Evolutionary conservation across 129 eudicot species (phyloP).

Genomic region (Escallonia herrerae): DNA sequence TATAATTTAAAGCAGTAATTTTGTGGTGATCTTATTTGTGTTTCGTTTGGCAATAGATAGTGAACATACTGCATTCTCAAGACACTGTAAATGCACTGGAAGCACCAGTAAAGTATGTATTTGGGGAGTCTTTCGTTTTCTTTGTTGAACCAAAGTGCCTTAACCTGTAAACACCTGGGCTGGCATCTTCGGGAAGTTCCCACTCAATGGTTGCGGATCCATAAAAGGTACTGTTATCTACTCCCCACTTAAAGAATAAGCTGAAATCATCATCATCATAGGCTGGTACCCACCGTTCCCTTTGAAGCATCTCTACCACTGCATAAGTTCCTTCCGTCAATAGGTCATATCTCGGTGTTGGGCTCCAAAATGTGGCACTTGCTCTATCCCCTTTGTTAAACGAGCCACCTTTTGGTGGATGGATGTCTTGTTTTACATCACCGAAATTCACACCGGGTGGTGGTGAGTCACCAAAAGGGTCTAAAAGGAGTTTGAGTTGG

Average conservation of each 20-base stretch:
- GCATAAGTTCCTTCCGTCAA: constrained; percentile 63
- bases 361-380: constrained; percentile 51
- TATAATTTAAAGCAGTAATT: no score
- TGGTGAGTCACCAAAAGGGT: constrained; percentile 49
- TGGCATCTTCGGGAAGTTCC: constrained; percentile 38
- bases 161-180: constrained; percentile 42
- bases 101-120: constrained; percentile 35
- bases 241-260: constrained; percentile 32
- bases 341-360: constrained; percentile 56
- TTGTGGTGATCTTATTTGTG: no score
- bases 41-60: no score
- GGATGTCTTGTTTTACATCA: constrained; percentile 41
- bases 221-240: constrained; percentile 13
- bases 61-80: constrained; percentile 3
- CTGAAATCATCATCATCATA: constrained; percentile 53
- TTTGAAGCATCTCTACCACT: constrained; percentile 55
- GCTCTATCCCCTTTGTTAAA: constrained; percentile 37
- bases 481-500: constrained; percentile 33
- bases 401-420: constrained; percentile 25
- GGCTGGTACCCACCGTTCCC: constrained; percentile 36
- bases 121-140: constrained; percentile 22
- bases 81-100: constrained; percentile 50
- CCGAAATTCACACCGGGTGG: constrained; percentile 60
- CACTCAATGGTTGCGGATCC: constrained; percentile 59
- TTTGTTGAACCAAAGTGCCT: constrained; percentile 54